phyloP scores from a whole-genome alignment of 129 eudicot species.

The Heracleum sosnowskyi region DNA sequence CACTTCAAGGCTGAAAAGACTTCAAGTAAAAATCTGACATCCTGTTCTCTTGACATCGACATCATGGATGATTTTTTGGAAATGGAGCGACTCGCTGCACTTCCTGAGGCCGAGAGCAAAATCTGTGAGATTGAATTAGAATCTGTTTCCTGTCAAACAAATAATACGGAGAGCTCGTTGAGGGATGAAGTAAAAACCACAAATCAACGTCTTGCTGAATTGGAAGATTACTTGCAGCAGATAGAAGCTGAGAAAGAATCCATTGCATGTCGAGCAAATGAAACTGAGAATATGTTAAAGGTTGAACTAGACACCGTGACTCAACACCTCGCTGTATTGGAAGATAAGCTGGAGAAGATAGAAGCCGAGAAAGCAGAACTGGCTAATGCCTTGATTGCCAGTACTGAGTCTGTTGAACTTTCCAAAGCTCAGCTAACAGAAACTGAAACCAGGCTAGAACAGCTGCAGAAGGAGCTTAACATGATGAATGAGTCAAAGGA shows the following conservation, averaged over 20 bases:
- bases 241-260: constrained; percentile 41
- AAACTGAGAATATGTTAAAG: constrained; percentile 34
- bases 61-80: constrained; percentile 89
- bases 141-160: constrained; percentile 5
- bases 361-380: constrained; percentile 61
- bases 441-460: constrained; percentile 33
- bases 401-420: constrained; percentile 32
- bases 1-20: constrained; percentile 51
- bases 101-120: constrained; percentile 38
- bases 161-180: constrained; percentile 29
- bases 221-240: constrained; percentile 44
- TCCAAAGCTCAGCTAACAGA: constrained; percentile 34
- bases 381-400: constrained; percentile 32
- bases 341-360: constrained; percentile 41
- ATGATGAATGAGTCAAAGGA: constrained; percentile 47
- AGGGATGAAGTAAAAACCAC: constrained; percentile 47
- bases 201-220: constrained; percentile 31
- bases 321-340: constrained; percentile 34
- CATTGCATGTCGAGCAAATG: not conserved
- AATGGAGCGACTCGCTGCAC: constrained; percentile 74
- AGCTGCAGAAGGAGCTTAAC: constrained; percentile 48
- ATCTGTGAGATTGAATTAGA: constrained; percentile 25
- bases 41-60: constrained; percentile 42
- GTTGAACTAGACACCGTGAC: constrained; percentile 45
- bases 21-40: constrained; percentile 18